Base-by-base conservation (phyloP, 352 stramenopile species). In the Globisporangium ultimum region DNA sequence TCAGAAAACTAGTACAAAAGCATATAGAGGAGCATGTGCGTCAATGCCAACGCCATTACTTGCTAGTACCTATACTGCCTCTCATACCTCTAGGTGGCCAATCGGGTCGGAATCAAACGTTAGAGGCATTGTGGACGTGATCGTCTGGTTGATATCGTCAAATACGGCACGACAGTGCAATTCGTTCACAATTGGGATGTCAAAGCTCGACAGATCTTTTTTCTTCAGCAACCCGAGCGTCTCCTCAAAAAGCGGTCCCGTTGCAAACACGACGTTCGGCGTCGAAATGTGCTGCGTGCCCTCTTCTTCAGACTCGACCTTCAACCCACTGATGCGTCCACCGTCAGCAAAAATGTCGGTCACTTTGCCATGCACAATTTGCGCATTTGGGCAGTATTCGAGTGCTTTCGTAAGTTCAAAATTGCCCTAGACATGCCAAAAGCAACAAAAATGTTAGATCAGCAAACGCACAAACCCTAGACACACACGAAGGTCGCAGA, bases 21-120 rank as follows among this genome's bases (percentile, higher is more conserved):
- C 6, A 50, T 0, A 22, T 15, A n/a, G 3, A 36, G n/a, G 3
- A 36, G n/a, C 4, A 18, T 13, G 22, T 9, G 6, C 9, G 7
- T 42, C 34, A 50, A 38, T 59, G 8, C 28, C 28, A 36, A 5
- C 8, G 7, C 7, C 4, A 11, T 10, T 36, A 5, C 8, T 36
- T 36, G 28, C 28, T 36, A 36, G 5, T 5, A 36, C n/a, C n/a
- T n/a, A 36, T 36, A 50, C 12, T n/a, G 14, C 2, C 14, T 24
- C 20, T 11, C 53, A 7, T 46, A 89, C 79, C 68, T 84, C 70
- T 2, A 92, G 70, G 45, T 80, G 70, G 0, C 80, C 82, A 46
- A 87, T 74, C 10, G 79, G 78, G 53, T 92, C 82, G 18, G 78
- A 84, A 64, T 92, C 77, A 24, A 89, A 92, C 34, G 82, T 90